These are phyloP conservation scores for Thuidium tamariscinum DNA, from an alignment of 225 moss, liverwort and hornwort species.

Conservation along the genomic window DNA sequence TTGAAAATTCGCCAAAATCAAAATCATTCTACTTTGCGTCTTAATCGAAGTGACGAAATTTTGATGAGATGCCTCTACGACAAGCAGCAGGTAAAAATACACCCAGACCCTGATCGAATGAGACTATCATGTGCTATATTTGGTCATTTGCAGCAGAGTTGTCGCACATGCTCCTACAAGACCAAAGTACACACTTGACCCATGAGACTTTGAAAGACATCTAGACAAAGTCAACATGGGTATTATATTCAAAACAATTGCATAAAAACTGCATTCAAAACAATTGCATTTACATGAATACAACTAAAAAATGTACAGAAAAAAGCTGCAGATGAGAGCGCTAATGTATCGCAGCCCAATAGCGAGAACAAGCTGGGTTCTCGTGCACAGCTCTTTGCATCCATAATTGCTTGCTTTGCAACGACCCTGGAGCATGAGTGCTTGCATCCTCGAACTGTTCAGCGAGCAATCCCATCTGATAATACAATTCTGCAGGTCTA, in stretches of 20 bases:
- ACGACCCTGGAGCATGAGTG: constrained; percentile 40
- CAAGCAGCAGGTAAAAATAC: not conserved
- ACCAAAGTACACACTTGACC: not conserved
- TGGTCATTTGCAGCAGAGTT: not conserved
- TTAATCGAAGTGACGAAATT: not conserved
- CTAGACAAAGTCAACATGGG: not conserved
- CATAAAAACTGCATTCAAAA: not conserved
- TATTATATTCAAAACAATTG: not conserved
- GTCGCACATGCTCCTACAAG: not conserved
- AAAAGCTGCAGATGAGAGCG: not conserved
- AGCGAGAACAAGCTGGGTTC: constrained; percentile 57
- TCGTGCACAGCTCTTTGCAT: constrained; percentile 76
- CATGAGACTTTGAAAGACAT: not conserved
- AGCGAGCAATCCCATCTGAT: constrained; percentile 73
- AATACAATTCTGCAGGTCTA: constrained; percentile 83
- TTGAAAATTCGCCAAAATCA: not conserved
- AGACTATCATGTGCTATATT: not conserved
- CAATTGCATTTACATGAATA: not conserved
- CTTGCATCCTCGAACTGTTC: constrained; percentile 61
- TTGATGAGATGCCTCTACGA: not conserved
- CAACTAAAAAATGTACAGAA: not conserved
- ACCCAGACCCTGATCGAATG: not conserved
- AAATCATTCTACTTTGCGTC: not conserved
- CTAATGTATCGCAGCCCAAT: constrained; percentile 40
- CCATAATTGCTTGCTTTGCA: constrained; percentile 64